These are phyloP conservation scores for Oryza brachyantha DNA, from an alignment of 176 grass and related monocot genomes.

Conservation along the genomic window DNA sequence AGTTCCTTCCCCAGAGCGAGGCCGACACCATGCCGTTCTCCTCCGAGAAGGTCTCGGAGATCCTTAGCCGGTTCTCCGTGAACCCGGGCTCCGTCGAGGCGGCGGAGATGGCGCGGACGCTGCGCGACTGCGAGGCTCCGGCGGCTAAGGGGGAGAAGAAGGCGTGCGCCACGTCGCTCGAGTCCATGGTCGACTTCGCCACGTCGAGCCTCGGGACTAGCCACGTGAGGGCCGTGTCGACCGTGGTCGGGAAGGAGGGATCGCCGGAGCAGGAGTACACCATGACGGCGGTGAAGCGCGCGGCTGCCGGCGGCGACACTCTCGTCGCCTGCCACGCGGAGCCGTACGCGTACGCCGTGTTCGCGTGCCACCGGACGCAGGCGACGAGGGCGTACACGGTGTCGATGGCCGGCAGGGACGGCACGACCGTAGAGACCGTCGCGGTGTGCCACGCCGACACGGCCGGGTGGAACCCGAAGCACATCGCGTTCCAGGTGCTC, in stretches of 20 bases:
- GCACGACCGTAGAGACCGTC: conserved; percentile 58
- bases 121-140: conserved; percentile 62
- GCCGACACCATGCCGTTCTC: conserved; percentile 79
- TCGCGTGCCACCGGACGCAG: conserved; percentile 67
- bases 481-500: conserved; percentile 78
- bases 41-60: conserved; percentile 52
- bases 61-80: conserved; percentile 59
- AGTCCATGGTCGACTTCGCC: conserved; percentile 94
- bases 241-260: conserved; percentile 38
- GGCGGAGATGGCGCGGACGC: conserved; percentile 48
- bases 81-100: conserved; percentile 54
- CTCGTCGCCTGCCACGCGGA: conserved; percentile 80
- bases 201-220: conserved; percentile 62
- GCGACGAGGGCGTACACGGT: conserved; percentile 65
- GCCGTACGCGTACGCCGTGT: conserved; percentile 76
- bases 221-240: conserved; percentile 47
- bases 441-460: conserved; percentile 84
- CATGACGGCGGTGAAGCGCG: conserved; percentile 37
- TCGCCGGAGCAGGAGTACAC: conserved; percentile 58
- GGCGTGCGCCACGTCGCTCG: conserved; percentile 78
- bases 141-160: conserved; percentile 57
- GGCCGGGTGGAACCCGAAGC: conserved; percentile 70
- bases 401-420: conserved; percentile 63
- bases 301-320: conserved; percentile 1
- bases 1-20: conserved; percentile 53